phyloP scores from a whole-genome alignment of 106 monocot species.

The Dendrobium chrysotoxum region DNA sequence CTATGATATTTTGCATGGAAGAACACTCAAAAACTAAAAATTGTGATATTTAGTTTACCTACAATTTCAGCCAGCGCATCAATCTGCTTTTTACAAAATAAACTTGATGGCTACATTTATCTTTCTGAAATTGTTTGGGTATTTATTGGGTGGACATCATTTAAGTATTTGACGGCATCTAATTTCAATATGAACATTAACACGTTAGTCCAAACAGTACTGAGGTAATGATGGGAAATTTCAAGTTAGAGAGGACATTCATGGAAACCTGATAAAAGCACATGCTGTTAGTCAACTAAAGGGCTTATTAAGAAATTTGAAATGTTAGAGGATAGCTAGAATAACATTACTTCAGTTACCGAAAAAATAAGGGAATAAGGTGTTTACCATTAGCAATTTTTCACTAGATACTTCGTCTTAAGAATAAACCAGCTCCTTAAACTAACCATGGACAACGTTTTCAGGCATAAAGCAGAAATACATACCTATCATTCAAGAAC shows the following conservation, averaged over 20 bases:
- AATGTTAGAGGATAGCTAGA: neutral
- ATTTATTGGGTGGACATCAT: neutral
- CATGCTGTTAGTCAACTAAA: neutral
- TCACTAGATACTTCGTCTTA: neutral
- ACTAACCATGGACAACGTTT: neutral
- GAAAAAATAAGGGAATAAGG: neutral
- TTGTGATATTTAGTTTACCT: neutral
- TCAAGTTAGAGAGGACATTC: neutral
- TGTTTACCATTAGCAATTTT: neutral
- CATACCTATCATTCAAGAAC: constrained; percentile 80
- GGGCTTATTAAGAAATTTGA: neutral
- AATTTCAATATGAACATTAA: neutral
- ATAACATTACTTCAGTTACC: neutral
- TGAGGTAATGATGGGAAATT: neutral
- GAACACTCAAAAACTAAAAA: neutral
- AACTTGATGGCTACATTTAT: neutral
- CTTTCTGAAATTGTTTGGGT: neutral
- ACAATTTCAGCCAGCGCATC: neutral
- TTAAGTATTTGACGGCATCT: neutral
- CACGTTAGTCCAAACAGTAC: neutral
- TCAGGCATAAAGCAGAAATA: neutral
- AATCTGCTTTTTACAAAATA: neutral
- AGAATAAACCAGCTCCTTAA: neutral
- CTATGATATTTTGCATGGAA: too few relatives aligned
- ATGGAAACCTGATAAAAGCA: neutral